These are phyloP conservation scores for Solanum okadae DNA, from an alignment of 257 asterid genomes.

Conservation along the genomic window DNA sequence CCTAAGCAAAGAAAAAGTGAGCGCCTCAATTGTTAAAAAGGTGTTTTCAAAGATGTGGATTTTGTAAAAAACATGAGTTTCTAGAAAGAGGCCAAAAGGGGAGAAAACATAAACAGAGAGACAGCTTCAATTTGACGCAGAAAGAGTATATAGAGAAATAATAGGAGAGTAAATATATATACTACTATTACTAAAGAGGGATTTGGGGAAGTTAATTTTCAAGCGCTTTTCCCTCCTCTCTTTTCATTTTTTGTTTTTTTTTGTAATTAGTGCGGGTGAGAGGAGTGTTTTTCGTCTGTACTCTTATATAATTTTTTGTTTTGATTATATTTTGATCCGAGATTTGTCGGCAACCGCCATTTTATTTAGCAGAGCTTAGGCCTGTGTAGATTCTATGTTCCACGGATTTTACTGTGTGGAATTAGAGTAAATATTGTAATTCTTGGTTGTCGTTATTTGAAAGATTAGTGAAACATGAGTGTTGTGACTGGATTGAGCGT, in stretches of 20 bases:
- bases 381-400: background rate
- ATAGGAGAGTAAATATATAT: background rate
- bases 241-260: background rate
- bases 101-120: constrained; percentile 11
- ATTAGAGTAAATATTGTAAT: background rate
- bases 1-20: background rate
- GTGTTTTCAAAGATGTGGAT: background rate
- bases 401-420: background rate
- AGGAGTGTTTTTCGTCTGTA: background rate
- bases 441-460: background rate
- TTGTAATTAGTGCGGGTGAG: background rate
- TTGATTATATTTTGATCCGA: background rate
- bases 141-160: constrained; percentile 19
- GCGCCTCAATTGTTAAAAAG: background rate
- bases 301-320: background rate
- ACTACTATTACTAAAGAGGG: background rate
- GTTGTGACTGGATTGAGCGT: background rate
- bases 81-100: constrained; percentile 1
- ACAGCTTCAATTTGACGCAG: constrained; percentile 63
- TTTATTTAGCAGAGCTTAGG: background rate
- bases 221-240: background rate
- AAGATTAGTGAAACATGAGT: background rate
- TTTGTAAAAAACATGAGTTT: background rate
- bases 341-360: background rate
- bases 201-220: background rate